These are phyloP conservation scores for Colletotrichum nymphaeae DNA, from an alignment of 2,329 filamentous ascomycete genomes.

Conservation along the genomic window DNA sequence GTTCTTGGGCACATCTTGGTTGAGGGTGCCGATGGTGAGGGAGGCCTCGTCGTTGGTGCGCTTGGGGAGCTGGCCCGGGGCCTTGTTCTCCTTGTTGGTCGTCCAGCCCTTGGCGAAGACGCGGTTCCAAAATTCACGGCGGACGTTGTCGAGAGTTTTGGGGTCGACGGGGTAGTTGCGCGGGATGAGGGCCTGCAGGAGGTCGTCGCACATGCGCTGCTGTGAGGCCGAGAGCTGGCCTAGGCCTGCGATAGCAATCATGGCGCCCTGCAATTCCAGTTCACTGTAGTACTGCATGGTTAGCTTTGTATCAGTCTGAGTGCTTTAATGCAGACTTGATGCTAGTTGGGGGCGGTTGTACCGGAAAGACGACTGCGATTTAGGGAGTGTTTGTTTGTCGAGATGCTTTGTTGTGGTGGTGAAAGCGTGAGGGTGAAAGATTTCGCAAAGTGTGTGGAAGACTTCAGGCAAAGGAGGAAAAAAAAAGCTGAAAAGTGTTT, in stretches of 20 bases:
- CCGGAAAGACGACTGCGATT: neutral
- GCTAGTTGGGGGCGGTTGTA: neutral
- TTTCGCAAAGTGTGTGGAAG: neutral
- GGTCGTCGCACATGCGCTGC: conserved; percentile 13
- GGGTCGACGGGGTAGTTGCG: conserved; percentile 1
- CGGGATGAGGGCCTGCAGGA: neutral
- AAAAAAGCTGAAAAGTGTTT: too few species aligned
- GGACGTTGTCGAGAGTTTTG: neutral
- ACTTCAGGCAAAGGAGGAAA: neutral
- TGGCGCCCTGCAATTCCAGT: neutral
- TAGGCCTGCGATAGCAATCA: conserved; percentile 4
- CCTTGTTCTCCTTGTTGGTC: neutral
- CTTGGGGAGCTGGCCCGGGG: neutral
- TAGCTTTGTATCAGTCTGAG: neutral
- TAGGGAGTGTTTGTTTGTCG: too few species aligned
- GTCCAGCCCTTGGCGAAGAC: conserved; percentile 15
- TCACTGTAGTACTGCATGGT: neutral
- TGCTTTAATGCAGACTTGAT: too few species aligned
- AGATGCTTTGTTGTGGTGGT: neutral
- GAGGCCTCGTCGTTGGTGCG: conserved; percentile 18
- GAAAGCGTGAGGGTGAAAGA: too few species aligned
- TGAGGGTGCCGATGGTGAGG: conserved; percentile 21
- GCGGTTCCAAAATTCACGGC: conserved; percentile 9
- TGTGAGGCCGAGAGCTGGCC: neutral
- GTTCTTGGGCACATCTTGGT: conserved; percentile 16